These are phyloP conservation scores for Petunia secreta DNA, from an alignment of 257 asterid species.

Conservation along the genomic window DNA sequence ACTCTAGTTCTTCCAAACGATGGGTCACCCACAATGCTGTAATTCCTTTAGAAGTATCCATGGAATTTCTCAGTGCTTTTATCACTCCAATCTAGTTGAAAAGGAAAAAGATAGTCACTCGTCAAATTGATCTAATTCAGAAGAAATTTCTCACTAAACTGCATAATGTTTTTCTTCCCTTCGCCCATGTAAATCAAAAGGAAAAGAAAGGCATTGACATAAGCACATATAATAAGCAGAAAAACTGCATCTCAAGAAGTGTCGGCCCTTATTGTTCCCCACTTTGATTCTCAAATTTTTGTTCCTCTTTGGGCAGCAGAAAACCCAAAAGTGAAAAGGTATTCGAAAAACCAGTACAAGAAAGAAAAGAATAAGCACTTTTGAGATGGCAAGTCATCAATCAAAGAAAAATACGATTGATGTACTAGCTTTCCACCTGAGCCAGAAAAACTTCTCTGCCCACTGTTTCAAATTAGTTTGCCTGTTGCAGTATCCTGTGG, in stretches of 20 bases:
- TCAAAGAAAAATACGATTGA: not conserved
- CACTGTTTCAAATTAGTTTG: too few relatives aligned
- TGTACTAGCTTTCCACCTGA: not conserved
- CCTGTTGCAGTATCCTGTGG: too few relatives aligned
- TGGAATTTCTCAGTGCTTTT: constrained; percentile 71
- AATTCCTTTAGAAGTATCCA: constrained; percentile 60
- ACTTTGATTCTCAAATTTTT: not conserved
- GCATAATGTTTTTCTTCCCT: not conserved
- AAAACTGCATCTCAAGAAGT: not conserved
- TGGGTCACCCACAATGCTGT: constrained; percentile 97
- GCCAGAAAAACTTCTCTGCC: too few relatives aligned
- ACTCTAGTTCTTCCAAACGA: constrained; percentile 85
- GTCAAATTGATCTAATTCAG: not conserved
- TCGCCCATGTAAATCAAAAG: not conserved
- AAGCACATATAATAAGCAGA: too few relatives aligned
- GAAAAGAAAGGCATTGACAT: too few relatives aligned
- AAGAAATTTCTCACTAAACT: not conserved
- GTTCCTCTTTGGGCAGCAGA: not conserved
- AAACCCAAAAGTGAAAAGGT: not conserved
- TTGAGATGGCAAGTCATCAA: not conserved
- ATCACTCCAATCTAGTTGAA: constrained; percentile 71
- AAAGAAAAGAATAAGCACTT: not conserved
- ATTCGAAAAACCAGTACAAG: not conserved
- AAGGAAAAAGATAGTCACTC: not conserved
- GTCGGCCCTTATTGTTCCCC: not conserved